phyloP scores from a whole-genome alignment of 2,329 filamentous ascomycete species.

The Massarina eburnea region DNA sequence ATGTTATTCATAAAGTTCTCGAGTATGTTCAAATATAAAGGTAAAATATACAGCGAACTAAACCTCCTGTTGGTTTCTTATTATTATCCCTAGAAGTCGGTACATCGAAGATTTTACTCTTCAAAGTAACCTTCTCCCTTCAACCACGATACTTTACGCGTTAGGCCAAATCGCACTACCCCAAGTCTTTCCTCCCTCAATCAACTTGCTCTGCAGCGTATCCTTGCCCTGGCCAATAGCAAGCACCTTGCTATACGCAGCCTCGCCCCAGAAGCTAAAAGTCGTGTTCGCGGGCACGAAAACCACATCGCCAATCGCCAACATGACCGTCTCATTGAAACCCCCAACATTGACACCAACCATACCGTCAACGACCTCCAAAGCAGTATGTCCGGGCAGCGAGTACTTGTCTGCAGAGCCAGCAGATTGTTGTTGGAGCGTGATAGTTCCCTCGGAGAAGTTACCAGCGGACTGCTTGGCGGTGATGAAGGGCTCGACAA shows the following conservation, averaged over 20 bases:
- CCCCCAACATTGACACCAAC: slow-evolving; percentile 37
- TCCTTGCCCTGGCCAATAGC: slow-evolving; percentile 23
- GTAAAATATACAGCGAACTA: no score
- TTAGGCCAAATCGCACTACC: slow-evolving; percentile 16
- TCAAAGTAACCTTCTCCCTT: no score
- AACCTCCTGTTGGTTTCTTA: no score
- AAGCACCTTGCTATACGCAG: slow-evolving; percentile 23
- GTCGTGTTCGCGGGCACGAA: slow-evolving; percentile 40
- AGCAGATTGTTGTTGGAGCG: slow-evolving; percentile 33
- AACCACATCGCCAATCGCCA: slow-evolving; percentile 44
- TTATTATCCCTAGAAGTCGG: no score
- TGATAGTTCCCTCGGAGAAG: slow-evolving; percentile 50
- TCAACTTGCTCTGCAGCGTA: slow-evolving; percentile 19
- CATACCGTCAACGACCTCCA: slow-evolving; percentile 45
- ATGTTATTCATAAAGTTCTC: no score
- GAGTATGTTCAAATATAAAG: no score
- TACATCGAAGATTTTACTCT: no score
- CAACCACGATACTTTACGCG: no score
- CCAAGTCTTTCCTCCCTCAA: slow-evolving; percentile 15
- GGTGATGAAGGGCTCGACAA: slow-evolving; percentile 50
- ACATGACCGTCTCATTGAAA: slow-evolving; percentile 26
- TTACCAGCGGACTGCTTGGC: slow-evolving; percentile 43
- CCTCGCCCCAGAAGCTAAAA: slow-evolving; percentile 38
- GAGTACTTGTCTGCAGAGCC: background rate
- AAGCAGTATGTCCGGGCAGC: slow-evolving; percentile 38